Base-by-base conservation (phyloP, 495 filamentous ascomycete species). In the Lasiosphaeriaceae sp. region DNA sequence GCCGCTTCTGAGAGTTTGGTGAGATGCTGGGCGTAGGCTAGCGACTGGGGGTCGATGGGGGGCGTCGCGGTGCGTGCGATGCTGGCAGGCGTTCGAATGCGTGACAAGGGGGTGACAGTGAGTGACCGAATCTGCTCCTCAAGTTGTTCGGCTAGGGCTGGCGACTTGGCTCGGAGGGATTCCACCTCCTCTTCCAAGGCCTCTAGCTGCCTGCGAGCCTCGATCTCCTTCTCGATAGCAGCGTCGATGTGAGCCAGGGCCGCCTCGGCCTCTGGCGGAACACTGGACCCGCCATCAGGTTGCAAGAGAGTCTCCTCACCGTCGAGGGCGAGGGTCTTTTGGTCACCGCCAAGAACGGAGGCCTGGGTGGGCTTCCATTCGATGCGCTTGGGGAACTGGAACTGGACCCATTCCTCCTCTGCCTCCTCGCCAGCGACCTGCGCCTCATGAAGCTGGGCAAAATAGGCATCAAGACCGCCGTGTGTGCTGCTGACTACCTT, bases 321-420 rank as follows among this genome's bases (percentile, higher is more conserved):
- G 39, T 73, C 73, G 34, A 64, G 54, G 26, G 64, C 66, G 54
- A 76, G 76, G 26, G 71, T 65, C 52, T 74, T 74, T 19, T 69
- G 74, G n/a, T 84, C 80, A 20, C 70, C 64, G 17, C 84, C 79
- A 16, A 79, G 71, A 37, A 80, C 66, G 34, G 76, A 71, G 34
- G 74, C 70, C 9, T 74, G 67, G 12, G 79, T 70, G 0, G 85
- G 86, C 74, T 91, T 89, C 90, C 91, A 95, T 64, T 90, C 92
- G 69, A 96, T 90, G 41, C 84, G 80, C 67, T 89, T 86, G 26
- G 84, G 84, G 71, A 92, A 90, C 71, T 96, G 90, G 60, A 91
- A 92, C 71, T 96, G 91, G 35, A 84, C 86, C 90, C 90, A 96
- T 67, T 96, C 91, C 61, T 86, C 84, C 31, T 88, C 87, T 20